Evolutionary conservation across 768 basidiomycete species (phyloP).

Genomic region (Termitomyces eurrhizus): DNA sequence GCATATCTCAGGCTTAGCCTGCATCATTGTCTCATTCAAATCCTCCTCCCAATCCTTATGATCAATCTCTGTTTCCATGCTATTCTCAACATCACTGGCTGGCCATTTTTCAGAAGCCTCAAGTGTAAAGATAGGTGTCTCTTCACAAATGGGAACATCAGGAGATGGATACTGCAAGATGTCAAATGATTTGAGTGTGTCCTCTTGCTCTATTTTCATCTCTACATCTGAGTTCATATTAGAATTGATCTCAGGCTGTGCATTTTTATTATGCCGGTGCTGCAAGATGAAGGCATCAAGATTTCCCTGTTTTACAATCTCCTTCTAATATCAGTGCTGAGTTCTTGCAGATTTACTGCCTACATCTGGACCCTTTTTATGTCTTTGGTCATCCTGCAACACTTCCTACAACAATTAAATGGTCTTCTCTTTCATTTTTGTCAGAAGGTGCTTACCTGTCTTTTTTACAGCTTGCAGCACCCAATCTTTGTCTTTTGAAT

Average conservation of each 20-base stretch:
- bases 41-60: conserved; percentile 7
- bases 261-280: background rate
- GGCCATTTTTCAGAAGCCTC: too few relatives aligned
- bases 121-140: too few relatives aligned
- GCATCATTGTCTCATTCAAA: conserved; percentile 10
- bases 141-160: too few relatives aligned
- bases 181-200: too few relatives aligned
- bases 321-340: background rate
- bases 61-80: background rate
- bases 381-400: background rate
- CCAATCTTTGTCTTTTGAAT: background rate
- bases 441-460: background rate
- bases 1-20: conserved; percentile 21
- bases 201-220: too few relatives aligned
- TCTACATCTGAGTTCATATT: too few relatives aligned
- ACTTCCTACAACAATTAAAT: too few relatives aligned
- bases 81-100: background rate
- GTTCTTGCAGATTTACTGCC: conserved; percentile 10
- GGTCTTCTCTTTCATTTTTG: background rate
- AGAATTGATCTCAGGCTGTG: background rate
- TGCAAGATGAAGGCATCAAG: conserved; percentile 4
- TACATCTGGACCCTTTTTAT: conserved; percentile 10
- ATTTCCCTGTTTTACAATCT: background rate
- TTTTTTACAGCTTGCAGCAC: background rate
- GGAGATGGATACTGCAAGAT: too few relatives aligned